phyloP scores from a whole-genome alignment of 495 filamentous ascomycete species.

The Saxophila tyrrhenica region DNA sequence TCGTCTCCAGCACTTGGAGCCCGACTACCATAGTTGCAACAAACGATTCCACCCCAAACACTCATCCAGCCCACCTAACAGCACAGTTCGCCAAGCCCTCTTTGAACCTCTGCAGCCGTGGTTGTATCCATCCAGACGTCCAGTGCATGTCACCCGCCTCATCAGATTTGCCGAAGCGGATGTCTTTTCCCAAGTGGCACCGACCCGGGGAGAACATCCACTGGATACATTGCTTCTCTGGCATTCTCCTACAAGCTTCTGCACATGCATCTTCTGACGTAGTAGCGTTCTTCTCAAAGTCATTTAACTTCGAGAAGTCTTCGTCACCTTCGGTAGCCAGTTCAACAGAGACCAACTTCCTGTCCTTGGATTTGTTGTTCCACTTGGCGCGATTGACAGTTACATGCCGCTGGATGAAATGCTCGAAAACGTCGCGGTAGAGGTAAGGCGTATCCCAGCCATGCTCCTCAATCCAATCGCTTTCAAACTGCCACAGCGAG shows the following conservation, averaged over 20 bases:
- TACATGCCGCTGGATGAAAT: constrained; percentile 23
- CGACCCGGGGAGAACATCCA: constrained; percentile 17
- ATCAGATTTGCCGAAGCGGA: constrained; percentile 13
- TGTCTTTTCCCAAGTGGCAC: constrained; percentile 16
- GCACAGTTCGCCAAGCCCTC: constrained; percentile 8
- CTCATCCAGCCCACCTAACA: constrained; percentile 9
- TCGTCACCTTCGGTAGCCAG: not conserved
- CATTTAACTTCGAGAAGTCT: constrained; percentile 4
- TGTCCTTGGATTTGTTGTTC: constrained; percentile 27
- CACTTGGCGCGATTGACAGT: constrained; percentile 19
- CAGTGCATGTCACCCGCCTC: constrained; percentile 7
- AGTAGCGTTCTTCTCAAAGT: constrained; percentile 10
- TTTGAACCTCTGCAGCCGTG: constrained; percentile 6
- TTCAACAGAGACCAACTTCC: constrained; percentile 4
- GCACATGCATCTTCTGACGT: constrained; percentile 13
- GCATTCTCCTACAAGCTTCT: constrained; percentile 4
- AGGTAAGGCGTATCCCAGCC: constrained; percentile 26
- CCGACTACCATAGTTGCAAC: too few relatives aligned
- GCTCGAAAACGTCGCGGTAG: constrained; percentile 22
- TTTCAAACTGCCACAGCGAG: constrained; percentile 40
- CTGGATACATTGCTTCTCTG: constrained; percentile 11
- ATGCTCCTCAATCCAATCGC: constrained; percentile 20
- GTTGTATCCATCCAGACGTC: constrained; percentile 11
- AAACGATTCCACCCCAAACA: not conserved
- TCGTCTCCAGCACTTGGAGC: constrained; percentile 1